Conservation (phyloP, 768 basidiomycete species). For the Boletus fagicola region DNA sequence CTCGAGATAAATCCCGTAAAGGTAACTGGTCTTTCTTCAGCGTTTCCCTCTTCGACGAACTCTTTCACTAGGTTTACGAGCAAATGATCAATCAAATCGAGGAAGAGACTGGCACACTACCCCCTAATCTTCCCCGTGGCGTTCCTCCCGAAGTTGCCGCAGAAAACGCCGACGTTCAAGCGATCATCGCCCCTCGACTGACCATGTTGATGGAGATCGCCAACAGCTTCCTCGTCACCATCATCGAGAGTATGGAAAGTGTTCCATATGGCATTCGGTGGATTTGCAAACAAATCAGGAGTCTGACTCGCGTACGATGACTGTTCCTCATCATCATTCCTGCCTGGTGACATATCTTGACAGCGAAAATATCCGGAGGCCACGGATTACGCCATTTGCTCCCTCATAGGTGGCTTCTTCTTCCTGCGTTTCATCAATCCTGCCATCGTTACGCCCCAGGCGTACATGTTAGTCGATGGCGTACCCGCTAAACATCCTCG, state of each 20-base stretch:
- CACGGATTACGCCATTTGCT: slow-evolving; percentile 97
- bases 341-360: slow-evolving; percentile 10
- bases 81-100: slow-evolving; percentile 99
- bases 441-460: slow-evolving; percentile 97
- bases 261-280: slow-evolving; percentile 99
- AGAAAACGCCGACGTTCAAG: slow-evolving; percentile 93
- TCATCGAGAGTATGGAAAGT: slow-evolving; percentile 97
- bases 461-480: slow-evolving; percentile 98
- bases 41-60: background rate
- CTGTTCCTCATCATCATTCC: background rate
- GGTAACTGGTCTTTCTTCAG: slow-evolving; percentile 40
- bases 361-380: slow-evolving; percentile 99
- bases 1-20: slow-evolving; percentile 99
- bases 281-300: slow-evolving; percentile 99
- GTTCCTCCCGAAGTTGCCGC: slow-evolving; percentile 94
- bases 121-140: slow-evolving; percentile 86
- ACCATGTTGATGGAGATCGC: slow-evolving; percentile 99
- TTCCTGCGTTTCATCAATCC: slow-evolving; percentile 99
- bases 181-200: slow-evolving; percentile 93
- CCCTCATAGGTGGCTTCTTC: slow-evolving; percentile 98
- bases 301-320: slow-evolving; percentile 80
- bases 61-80: slow-evolving; percentile 80
- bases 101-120: slow-evolving; percentile 91
- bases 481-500: slow-evolving; percentile 98
- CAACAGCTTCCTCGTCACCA: slow-evolving; percentile 94